Evolutionary conservation across 2,329 filamentous ascomycete species (phyloP).

Genomic region (Aureobasidium musti): DNA sequence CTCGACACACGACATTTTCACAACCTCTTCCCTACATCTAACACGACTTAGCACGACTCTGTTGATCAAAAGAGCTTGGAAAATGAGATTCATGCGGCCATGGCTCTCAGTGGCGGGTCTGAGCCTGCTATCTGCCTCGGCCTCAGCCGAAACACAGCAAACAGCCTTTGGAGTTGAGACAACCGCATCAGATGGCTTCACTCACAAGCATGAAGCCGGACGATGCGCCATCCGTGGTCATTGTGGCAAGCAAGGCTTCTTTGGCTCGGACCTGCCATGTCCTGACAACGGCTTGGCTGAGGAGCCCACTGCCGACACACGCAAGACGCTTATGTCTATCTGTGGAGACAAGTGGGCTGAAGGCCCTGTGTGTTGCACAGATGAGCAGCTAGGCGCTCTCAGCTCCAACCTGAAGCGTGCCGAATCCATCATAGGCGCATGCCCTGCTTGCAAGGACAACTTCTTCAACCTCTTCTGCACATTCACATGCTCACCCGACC

Average conservation of each 20-base stretch:
- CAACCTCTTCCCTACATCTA: neutral
- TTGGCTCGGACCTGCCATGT: constrained; percentile 86
- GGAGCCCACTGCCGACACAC: constrained; percentile 69
- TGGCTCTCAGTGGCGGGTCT: constrained; percentile 27
- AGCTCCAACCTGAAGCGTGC: constrained; percentile 83
- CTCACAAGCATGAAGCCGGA: constrained; percentile 73
- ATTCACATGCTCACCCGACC: constrained; percentile 96
- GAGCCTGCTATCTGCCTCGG: constrained; percentile 11
- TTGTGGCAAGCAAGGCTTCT: constrained; percentile 88
- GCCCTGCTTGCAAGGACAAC: constrained; percentile 95
- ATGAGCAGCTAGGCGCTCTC: constrained; percentile 78
- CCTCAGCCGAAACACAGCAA: constrained; percentile 17
- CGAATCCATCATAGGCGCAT: constrained; percentile 85
- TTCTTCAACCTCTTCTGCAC: constrained; percentile 99
- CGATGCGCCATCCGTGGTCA: constrained; percentile 88
- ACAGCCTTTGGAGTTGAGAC: neutral
- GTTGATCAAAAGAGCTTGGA: constrained; percentile 5
- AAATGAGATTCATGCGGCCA: constrained; percentile 18
- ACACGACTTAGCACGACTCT: neutral
- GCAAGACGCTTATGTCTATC: constrained; percentile 76
- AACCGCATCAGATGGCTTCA: constrained; percentile 29
- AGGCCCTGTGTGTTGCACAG: constrained; percentile 80
- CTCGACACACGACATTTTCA: constrained; percentile 15
- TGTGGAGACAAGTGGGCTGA: constrained; percentile 86
- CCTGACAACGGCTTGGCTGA: constrained; percentile 84